Evolutionary conservation across 768 basidiomycete species (phyloP), one percentile per base, ranked within the genome.

Genomic region (Mycena galopus): DNA sequence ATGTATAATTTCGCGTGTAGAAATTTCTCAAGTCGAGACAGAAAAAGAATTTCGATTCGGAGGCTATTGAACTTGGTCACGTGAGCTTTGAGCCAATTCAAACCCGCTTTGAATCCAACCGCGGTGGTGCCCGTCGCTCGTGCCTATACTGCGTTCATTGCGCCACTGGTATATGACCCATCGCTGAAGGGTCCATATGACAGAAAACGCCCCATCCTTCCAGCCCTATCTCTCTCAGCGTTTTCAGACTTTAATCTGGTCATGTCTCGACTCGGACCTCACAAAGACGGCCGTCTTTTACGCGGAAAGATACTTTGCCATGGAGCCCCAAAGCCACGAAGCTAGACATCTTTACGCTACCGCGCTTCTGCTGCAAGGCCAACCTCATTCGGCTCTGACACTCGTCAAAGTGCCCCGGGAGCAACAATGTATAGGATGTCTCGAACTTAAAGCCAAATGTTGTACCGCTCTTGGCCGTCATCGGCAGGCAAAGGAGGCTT

Each of bases 321-420:
- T 94, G 81, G 91, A 94, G 81, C 85, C 87, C 72, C 80, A 84
- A 33, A 91, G 90, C 81, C 96, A 97, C 79, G 92, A 94, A 78
- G 91, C 94, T 75, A 89, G 94, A 67, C 95, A 95, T 85, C 88
- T 96, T 55, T 94, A 94, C 86, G 94, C 95, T 74, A 91, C 89
- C 51, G 87, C 92, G 23, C 89, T 96, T 73, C 87, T 95, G 53
- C 89, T 86, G 8, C 88, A 90, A 75, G 88, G 88, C 67, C 92
- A 93, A 78, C 88, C 91, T 17, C 91, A 93, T 77, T 93, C 94
- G 16, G 95, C 95, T 6, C 81, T 94, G 39, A 84, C 88, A 78
- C 83, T 94, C 60, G 93, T 95, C 72, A 91, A 90, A 78, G 81
- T 88, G 37, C 87, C 92, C 3, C 82, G 86, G 58, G 90, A 91